Evolutionary conservation across 345 rosid genomes (phyloP).

Genomic region (Isatis tinctoria): DNA sequence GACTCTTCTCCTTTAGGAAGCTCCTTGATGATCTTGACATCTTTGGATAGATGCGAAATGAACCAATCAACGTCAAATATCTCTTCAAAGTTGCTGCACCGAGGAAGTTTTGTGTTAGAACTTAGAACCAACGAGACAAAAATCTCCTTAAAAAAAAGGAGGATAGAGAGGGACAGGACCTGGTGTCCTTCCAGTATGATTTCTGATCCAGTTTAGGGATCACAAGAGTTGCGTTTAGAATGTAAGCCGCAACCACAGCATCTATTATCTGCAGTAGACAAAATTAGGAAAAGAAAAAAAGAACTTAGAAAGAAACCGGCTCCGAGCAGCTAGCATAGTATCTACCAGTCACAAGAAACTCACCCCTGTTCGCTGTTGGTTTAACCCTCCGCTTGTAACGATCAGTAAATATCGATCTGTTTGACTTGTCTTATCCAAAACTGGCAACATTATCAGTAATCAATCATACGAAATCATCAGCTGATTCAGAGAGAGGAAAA

Average conservation of each 20-base stretch:
- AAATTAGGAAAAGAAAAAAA: not conserved
- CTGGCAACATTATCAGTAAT: conserved; percentile 36
- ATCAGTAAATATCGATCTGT: conserved; percentile 65
- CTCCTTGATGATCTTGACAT: conserved; percentile 64
- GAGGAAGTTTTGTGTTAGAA: not conserved
- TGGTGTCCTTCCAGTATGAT: conserved; percentile 88
- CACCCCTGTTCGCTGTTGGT: conserved; percentile 96
- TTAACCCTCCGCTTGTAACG: conserved; percentile 91
- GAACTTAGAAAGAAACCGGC: not conserved
- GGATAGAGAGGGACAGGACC: conserved; percentile 34
- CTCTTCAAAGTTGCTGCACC: conserved; percentile 72
- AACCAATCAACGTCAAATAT: conserved; percentile 84
- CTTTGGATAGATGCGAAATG: conserved; percentile 61
- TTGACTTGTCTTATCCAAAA: conserved; percentile 45
- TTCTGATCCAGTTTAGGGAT: conserved; percentile 83
- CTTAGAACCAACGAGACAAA: conserved; percentile 7
- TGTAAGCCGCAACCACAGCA: conserved; percentile 89
- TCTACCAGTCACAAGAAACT: conserved; percentile 17
- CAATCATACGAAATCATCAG: not conserved
- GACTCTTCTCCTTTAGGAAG: conserved; percentile 52
- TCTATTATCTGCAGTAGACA: conserved; percentile 62
- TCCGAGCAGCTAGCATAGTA: not conserved
- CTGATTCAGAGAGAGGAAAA: not conserved
- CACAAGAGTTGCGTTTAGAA: conserved; percentile 86
- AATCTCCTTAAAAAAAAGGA: not conserved